Conservation (phyloP, 805 yeast species). For the Dipodascopsis uninucleata region DNA sequence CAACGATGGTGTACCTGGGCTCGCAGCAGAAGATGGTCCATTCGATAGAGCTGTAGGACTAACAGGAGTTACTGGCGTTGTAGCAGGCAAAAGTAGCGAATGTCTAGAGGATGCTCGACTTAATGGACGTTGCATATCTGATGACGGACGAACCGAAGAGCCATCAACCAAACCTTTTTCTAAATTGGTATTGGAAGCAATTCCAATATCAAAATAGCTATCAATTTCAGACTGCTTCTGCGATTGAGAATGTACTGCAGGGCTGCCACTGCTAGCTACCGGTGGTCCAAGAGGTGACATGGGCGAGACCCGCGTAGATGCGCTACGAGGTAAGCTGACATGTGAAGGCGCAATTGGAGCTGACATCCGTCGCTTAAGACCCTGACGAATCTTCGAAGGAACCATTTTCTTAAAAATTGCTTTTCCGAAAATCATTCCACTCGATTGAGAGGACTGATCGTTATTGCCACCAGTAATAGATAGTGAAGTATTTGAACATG, state of each 20-base stretch:
- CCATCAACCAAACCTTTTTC: slow-evolving; percentile 7
- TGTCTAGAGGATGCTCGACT: slow-evolving; percentile 2
- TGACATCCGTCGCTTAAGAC: slow-evolving; percentile 22
- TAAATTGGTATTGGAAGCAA: slow-evolving; percentile 18
- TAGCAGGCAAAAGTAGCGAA: slow-evolving; percentile 2
- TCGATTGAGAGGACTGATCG: slow-evolving; percentile 9
- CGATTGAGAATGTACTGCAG: slow-evolving; percentile 1
- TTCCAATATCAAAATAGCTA: slow-evolving; percentile 19
- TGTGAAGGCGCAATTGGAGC: slow-evolving; percentile 12
- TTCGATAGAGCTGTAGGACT: too few relatives aligned
- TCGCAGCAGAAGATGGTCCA: background rate
- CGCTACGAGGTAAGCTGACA: slow-evolving; percentile 5
- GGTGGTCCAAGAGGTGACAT: background rate
- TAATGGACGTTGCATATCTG: too few relatives aligned
- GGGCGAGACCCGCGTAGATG: background rate
- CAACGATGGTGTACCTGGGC: background rate
- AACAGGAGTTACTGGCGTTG: background rate
- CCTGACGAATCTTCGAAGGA: slow-evolving; percentile 19
- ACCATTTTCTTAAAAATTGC: slow-evolving; percentile 22
- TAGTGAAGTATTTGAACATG: too few relatives aligned
- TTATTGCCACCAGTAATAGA: too few relatives aligned
- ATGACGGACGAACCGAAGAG: background rate
- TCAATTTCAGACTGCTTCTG: background rate
- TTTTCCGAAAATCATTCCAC: slow-evolving; percentile 14
- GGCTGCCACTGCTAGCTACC: background rate